phyloP scores from a whole-genome alignment of 83 land plant species.

The Picea engelmannii region DNA sequence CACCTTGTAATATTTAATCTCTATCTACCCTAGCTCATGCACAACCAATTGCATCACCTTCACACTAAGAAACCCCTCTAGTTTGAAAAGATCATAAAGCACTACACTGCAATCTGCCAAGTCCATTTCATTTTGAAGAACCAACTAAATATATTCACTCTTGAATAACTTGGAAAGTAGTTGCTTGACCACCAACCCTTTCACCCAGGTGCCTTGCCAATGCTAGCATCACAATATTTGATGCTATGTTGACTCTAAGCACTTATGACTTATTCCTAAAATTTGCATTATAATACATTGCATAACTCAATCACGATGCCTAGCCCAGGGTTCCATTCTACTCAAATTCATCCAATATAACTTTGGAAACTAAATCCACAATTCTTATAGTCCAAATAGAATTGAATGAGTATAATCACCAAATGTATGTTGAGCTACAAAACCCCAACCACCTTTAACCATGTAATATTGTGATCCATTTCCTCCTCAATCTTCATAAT shows the following conservation, averaged over 20 bases:
- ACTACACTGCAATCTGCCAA: too few relatives aligned
- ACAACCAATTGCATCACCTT: too few relatives aligned
- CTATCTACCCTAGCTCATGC: too few relatives aligned
- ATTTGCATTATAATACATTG: constrained; percentile 24
- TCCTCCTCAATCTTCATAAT: not conserved
- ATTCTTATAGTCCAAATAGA: constrained; percentile 2
- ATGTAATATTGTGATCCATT: constrained; percentile 24
- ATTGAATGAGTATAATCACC: not conserved
- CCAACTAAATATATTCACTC: too few relatives aligned
- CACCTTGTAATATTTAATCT: too few relatives aligned
- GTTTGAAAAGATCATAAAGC: too few relatives aligned
- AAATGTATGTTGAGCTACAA: not conserved
- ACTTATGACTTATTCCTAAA: constrained; percentile 72
- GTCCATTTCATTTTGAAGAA: too few relatives aligned
- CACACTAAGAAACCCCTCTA: too few relatives aligned
- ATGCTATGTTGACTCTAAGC: constrained; percentile 27
- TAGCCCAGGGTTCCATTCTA: not conserved
- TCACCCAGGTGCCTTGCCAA: too few relatives aligned
- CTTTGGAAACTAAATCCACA: not conserved
- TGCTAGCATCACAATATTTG: too few relatives aligned
- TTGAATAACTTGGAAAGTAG: too few relatives aligned
- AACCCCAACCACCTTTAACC: constrained; percentile 13
- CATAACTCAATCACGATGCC: not conserved
- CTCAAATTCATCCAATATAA: not conserved
- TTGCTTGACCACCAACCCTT: too few relatives aligned